Evolutionary conservation across 768 basidiomycete genomes (phyloP), one percentile per base, ranked within the genome.

Genomic region (Tubosaeta sp.): DNA sequence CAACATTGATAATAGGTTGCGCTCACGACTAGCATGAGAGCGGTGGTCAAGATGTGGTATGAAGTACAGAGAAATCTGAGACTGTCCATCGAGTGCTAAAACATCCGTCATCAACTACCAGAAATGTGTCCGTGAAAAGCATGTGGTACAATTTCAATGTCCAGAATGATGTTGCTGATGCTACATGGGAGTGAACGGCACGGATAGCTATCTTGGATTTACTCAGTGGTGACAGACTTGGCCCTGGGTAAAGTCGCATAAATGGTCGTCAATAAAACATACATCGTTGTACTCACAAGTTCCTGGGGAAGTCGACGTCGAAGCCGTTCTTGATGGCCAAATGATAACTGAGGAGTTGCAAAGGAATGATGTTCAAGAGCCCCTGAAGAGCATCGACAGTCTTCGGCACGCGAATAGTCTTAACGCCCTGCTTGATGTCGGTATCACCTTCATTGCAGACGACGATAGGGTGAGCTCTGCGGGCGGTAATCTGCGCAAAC

Each of bases 221-320:
- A 88, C 76, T 88, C 86, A 41, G 78, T 78, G 33, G 86, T 88
- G 51, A 88, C 86, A 55, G 86, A 88, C 66, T 88, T 88, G 52
- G 86, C 86, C 74, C 85, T 87, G 25, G 59, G 14, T 43, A 45
- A 55, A 37, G 17, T 44, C 64, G 17, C 57, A 54, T 27, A 45
- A 34, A 50, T n/a, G 16, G 57, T 17, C 26, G 42, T 48, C 17
- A 51, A n/a, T 51, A 29, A 14, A 48, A 48, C n/a, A 14, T 34
- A 48, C 13, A 46, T 9, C 9, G 26, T 43, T 13, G 17, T 32
- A 80, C 89, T 63, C 65, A 91, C 86, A 97, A 75, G 77, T 97
- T 97, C 65, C 95, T 80, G 39, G 95, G 95, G 86, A 97, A 97
- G 70, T 99, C 95, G 60, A 98, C 95, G 67, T 98, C 95, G 59